phyloP scores from a whole-genome alignment of 306 rosid genomes.

The Prunus kanzakura region DNA sequence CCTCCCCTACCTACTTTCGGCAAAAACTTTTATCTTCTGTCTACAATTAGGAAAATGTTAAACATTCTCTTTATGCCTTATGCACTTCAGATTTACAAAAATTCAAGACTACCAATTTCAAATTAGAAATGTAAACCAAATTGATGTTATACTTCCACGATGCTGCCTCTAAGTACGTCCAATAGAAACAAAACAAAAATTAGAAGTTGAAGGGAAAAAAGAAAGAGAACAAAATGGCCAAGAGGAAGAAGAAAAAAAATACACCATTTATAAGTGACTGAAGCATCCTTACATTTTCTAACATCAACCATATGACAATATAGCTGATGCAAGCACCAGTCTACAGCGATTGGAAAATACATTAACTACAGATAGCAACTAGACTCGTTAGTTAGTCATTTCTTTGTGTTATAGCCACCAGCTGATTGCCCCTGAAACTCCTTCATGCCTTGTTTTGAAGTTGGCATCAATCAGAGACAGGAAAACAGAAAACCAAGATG shows the following conservation, averaged over 20 bases:
- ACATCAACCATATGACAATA: neutral
- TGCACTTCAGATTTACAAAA: neutral
- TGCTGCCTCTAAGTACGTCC: neutral
- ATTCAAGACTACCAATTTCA: neutral
- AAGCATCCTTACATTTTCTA: neutral
- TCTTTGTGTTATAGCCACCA: constrained; percentile 27
- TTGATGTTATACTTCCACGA: neutral
- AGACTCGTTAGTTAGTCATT: constrained; percentile 4
- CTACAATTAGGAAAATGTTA: neutral
- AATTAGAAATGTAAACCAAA: neutral
- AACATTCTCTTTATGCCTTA: neutral
- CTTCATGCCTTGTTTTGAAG: neutral
- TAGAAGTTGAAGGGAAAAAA: neutral
- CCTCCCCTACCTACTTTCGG: too few relatives aligned
- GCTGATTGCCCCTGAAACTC: constrained; percentile 11
- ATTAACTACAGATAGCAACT: constrained; percentile 3
- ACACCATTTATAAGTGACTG: neutral
- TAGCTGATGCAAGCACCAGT: constrained; percentile 7
- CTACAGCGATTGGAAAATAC: constrained; percentile 1
- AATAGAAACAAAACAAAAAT: neutral
- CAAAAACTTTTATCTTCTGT: too few relatives aligned
- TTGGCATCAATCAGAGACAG: neutral
- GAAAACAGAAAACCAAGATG: neutral
- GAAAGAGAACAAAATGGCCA: neutral
- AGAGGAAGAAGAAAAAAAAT: neutral